These are phyloP conservation scores for Tricladium varicosporioides DNA, from an alignment of 2,329 filamentous ascomycete genomes.

Conservation along the genomic window DNA sequence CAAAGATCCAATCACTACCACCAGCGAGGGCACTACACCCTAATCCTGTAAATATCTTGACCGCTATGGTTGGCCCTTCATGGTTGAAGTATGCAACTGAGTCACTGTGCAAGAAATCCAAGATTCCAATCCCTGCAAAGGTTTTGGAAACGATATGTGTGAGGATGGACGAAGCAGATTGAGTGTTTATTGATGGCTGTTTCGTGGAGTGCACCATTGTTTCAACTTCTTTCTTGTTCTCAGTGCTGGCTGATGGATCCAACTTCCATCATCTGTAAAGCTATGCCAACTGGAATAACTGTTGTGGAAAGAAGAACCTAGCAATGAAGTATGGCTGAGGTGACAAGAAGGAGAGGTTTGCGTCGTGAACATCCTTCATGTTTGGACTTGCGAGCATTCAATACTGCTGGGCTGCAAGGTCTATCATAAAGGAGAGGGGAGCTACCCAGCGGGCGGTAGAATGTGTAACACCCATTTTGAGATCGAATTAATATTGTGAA, in stretches of 20 bases:
- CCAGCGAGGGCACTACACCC: conserved; percentile 49
- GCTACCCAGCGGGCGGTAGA: conserved; percentile 53
- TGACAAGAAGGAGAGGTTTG: conserved; percentile 56
- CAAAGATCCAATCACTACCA: conserved; percentile 58
- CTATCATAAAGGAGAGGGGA: conserved; percentile 51
- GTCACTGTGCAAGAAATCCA: conserved; percentile 59
- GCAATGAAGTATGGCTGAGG: conserved; percentile 59
- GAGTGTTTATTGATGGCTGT: conserved; percentile 48
- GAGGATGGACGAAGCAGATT: conserved; percentile 49
- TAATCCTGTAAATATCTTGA: conserved; percentile 52
- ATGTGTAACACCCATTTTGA: conserved; percentile 50
- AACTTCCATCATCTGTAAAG: conserved; percentile 53
- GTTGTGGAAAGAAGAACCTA: conserved; percentile 60
- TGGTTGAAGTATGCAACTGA: conserved; percentile 54
- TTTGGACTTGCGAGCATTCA: conserved; percentile 54
- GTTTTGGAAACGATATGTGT: conserved; percentile 58
- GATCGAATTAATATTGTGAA: too few species aligned
- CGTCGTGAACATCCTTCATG: conserved; percentile 59
- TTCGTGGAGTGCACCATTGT: conserved; percentile 48
- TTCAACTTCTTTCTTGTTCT: conserved; percentile 41
- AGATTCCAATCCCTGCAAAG: conserved; percentile 57
- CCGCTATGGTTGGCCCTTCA: conserved; percentile 41
- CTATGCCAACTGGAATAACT: conserved; percentile 57
- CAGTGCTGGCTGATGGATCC: conserved; percentile 37
- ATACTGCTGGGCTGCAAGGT: conserved; percentile 59